Conservation (phyloP, 257 asterid species). For the Cinchona pubescens region DNA sequence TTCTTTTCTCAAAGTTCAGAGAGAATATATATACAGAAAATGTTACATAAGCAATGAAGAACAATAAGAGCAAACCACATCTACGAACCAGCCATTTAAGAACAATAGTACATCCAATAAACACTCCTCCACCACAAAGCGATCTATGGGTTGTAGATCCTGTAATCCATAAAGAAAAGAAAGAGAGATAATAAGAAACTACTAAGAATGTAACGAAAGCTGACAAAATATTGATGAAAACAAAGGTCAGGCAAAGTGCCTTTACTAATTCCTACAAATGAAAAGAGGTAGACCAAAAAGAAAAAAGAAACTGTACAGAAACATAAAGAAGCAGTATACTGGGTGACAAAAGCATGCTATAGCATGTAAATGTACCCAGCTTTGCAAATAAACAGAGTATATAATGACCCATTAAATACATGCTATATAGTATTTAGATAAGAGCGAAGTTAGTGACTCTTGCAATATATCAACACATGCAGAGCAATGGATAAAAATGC, state of each 20-base stretch:
- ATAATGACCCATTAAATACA: neutral
- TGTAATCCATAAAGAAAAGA: constrained; percentile 31
- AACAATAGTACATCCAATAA: constrained; percentile 83
- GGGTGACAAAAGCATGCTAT: neutral
- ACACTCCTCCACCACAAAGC: constrained; percentile 93
- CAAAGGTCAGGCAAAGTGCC: neutral
- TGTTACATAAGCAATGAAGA: neutral
- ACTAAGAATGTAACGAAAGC: constrained; percentile 7
- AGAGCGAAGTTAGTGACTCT: neutral
- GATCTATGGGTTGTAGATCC: constrained; percentile 90
- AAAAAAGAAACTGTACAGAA: neutral
- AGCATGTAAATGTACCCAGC: neutral
- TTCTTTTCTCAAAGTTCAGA: neutral
- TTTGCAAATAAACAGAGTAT: no score
- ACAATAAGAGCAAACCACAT: constrained; percentile 21
- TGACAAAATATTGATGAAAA: neutral
- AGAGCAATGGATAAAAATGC: neutral
- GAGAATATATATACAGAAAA: no score
- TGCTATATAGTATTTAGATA: neutral
- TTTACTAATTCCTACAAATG: neutral
- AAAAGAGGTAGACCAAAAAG: neutral
- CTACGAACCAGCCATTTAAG: constrained; percentile 95
- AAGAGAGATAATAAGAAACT: constrained; percentile 18
- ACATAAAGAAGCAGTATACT: neutral
- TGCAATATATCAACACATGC: no score